phyloP scores from a whole-genome alignment of 495 filamentous ascomycete species.

The Collariella sp. region DNA sequence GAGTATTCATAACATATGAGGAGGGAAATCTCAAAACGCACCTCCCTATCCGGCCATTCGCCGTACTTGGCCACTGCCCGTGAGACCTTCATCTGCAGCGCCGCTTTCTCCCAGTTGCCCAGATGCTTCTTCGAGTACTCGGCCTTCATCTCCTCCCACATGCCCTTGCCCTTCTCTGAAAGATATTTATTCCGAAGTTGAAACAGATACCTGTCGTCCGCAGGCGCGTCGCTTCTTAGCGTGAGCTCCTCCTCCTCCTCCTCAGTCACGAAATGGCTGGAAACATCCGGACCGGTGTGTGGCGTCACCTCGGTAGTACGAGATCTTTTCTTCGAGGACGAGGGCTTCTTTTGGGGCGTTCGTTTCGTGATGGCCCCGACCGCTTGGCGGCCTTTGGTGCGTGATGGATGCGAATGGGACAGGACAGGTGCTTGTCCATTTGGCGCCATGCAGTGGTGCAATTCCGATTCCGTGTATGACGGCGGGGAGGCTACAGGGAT shows the following conservation, averaged over 20 bases:
- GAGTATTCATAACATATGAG: neutral
- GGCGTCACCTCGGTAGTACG: slow-evolving; percentile 20
- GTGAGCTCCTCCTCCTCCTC: slow-evolving; percentile 22
- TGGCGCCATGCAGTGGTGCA: slow-evolving; percentile 21
- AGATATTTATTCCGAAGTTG: slow-evolving; percentile 35
- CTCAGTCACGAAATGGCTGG: slow-evolving; percentile 5
- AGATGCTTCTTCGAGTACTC: slow-evolving; percentile 34
- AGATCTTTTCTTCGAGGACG: slow-evolving; percentile 17
- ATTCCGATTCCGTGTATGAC: slow-evolving; percentile 10
- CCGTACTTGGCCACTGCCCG: slow-evolving; percentile 38
- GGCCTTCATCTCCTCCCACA: slow-evolving; percentile 43
- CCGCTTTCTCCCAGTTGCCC: slow-evolving; percentile 37
- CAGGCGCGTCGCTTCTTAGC: slow-evolving; percentile 36
- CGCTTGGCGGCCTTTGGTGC: slow-evolving; percentile 14
- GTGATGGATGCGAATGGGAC: slow-evolving; percentile 18
- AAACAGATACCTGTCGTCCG: slow-evolving; percentile 39
- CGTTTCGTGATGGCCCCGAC: slow-evolving; percentile 22
- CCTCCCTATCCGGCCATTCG: slow-evolving; percentile 38
- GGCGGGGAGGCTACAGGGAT: slow-evolving; percentile 10
- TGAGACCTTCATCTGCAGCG: slow-evolving; percentile 43
- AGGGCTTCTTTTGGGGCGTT: slow-evolving; percentile 21
- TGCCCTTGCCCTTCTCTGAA: slow-evolving; percentile 41
- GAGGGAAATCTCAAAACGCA: slow-evolving; percentile 17
- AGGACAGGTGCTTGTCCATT: slow-evolving; percentile 17
- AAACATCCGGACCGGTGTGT: slow-evolving; percentile 9